Conservation (phyloP, 1,284 basidiomycete genomes). For the Cutaneotrichosporon sp. region DNA sequence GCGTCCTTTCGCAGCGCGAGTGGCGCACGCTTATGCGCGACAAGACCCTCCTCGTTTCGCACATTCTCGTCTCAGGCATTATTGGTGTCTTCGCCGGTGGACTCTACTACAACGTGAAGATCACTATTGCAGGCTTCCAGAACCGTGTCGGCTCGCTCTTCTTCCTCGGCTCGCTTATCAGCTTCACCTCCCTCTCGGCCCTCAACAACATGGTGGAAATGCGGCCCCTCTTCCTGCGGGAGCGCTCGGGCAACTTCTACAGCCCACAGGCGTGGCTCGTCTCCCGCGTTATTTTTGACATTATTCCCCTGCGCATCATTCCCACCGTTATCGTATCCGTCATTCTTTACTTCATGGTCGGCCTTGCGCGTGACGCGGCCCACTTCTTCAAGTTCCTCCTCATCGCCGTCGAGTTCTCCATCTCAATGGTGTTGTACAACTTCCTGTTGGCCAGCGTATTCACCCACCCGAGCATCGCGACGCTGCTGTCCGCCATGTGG, state of each 20-base stretch:
- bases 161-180: slow-evolving; percentile 79
- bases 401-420: slow-evolving; percentile 67
- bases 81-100: slow-evolving; percentile 77
- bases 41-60: slow-evolving; percentile 71
- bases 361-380: slow-evolving; percentile 62
- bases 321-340: slow-evolving; percentile 90
- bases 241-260: slow-evolving; percentile 74
- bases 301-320: slow-evolving; percentile 87
- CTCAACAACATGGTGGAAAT: slow-evolving; percentile 77
- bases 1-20: slow-evolving; percentile 71
- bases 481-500: slow-evolving; percentile 69
- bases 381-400: slow-evolving; percentile 79
- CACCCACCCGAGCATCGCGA: slow-evolving; percentile 78
- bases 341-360: slow-evolving; percentile 94
- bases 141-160: slow-evolving; percentile 81
- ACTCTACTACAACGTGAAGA: slow-evolving; percentile 70
- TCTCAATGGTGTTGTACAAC: slow-evolving; percentile 85
- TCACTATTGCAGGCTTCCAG: slow-evolving; percentile 84
- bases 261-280: slow-evolving; percentile 62
- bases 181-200: slow-evolving; percentile 80
- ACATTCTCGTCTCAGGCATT: slow-evolving; percentile 62
- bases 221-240: slow-evolving; percentile 76
- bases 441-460: slow-evolving; percentile 77
- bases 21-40: slow-evolving; percentile 76
- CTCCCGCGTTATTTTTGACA: slow-evolving; percentile 95